Base-by-base conservation (phyloP, 2,329 filamentous ascomycete species). In the Setomelanomma holmii region DNA sequence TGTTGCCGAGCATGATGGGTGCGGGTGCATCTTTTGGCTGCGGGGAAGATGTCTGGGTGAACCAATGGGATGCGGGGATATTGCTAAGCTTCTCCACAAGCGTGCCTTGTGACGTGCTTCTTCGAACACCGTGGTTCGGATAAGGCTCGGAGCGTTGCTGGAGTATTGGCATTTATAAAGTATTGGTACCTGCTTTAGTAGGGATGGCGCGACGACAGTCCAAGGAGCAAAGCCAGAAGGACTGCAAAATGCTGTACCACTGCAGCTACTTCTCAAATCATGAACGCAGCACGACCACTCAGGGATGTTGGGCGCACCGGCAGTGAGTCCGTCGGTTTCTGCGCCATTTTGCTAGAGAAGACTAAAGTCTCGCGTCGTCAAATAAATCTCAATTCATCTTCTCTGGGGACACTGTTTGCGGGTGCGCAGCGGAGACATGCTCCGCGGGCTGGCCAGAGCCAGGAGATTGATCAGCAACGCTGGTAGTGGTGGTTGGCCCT, bases 51-150 rank as follows among this genome's bases (percentile, higher is more conserved):
- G 27, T 3, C 14, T 8, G 27, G 27, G 27, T 30, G 27, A 22
- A 45, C 49, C 55, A 58, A 61, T 58, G 45, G 40, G 34, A 40
- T 33, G 43, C 23, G 42, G 43, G 42, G 46, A 48, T 21, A 34
- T 43, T 36, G 54, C 47, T 53, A 63, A 63, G 58, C 60, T 58
- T 60, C 51, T 30, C 38, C 27, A 46, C n/a, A 40, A 49, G 53
- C 41, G 17, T 40, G 38, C 24, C 53, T 56, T 56, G 49, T 56
- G 49, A 56, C 53, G 49, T 56, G 49, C 53, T 53, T 56, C 34
- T 47, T 53, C 46, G 39, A 40, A 56, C 45, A 43, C 41, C 33
- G n/a, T 36, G 24, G 22, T 27, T 34, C 35, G 40, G 22, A 16
- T 20, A 27, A 41, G 34, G 34, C 16, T 36, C 34, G 34, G 16